Evolutionary conservation across 495 filamentous ascomycete genomes (phyloP), one percentile per base, ranked within the genome.

Genomic region (Tetracladium setigerum): DNA sequence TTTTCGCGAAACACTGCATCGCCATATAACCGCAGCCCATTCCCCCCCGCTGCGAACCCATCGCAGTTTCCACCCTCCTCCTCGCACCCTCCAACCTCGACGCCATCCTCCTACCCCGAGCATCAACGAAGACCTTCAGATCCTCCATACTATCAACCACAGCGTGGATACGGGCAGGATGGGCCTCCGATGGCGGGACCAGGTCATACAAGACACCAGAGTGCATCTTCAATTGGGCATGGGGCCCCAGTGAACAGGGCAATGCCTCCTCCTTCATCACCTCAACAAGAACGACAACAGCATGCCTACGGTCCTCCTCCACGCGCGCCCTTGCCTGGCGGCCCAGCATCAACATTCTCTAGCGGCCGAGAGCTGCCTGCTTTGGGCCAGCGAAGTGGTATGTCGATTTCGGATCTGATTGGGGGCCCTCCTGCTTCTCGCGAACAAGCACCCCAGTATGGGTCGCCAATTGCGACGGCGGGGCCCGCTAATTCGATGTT

Each of bases 401-500:
- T 98, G 92, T 95, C 92, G 16, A 98, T 98, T 57, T 92, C 88
- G 8, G 87, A 92, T 16, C 88, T 98, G 76, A 78, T 98, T 16
- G 83, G 83, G 38, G 78, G 79, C n/a, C 77, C 83, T 32, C 63
- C 69, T 7, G 62, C 65, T 18, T 63, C 72, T 8, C 73, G 77
- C 27, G 82, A 83, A 51, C 67, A 69, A 46, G 71, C 71, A 36
- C 66, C 68, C 12, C 64, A 55, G 44, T 58, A 54, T 38, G 62
- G 70, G 17, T 70, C 79, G 32, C 73, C 79, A 11, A 65, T 67
- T 40, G 72, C 74, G 2, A 67, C 67, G 17, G 67, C 65, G 22
- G 68, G 66, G 30, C 54, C 68, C 30, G 54, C 66, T 46, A 64
- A 62, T 52, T 73, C 61, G 53, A 62, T 38, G 59, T 72, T 27